Evolutionary conservation across 768 basidiomycete genomes (phyloP), one percentile per base, ranked within the genome.

Genomic region (Mycena olivaceomarginata): DNA sequence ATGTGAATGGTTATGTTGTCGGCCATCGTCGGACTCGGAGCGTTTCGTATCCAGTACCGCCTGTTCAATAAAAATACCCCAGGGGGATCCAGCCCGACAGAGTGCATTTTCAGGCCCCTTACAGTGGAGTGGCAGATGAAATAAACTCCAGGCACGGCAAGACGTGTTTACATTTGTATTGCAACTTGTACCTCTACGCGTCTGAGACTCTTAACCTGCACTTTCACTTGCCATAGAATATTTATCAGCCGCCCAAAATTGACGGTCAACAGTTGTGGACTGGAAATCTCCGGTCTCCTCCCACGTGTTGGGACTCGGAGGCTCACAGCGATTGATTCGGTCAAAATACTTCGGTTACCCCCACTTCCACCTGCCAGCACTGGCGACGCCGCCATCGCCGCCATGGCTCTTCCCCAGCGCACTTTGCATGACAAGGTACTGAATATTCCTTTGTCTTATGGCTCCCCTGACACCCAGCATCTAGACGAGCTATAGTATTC

Each of bases 401-500:
- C 67, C 22, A 79, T 79, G 78, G 71, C 78, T 15, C 48, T 31
- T 25, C 70, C 74, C 39, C 74, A 60, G 41, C 78, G 75, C 59
- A 69, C 78, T 22, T 18, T 78, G 59, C 77, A 78, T 22, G 78
- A 79, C 75, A 79, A 74, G 78, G 78, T 79, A 72, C 45, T 20
- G 57, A 22, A 0, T 60, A 45, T 31, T n/a, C 59, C 20, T 13
- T 31, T 20, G 37, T 57, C 7, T 59, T 16, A 11, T 48, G 20
- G 5, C 11, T 65, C 40, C 41, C 18, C 1, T 57, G 11, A 57
- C n/a, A 51, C 62, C 39, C n/a, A 48, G 11, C 22, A 39, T 62
- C n/a, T 12, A 83, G 83, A 80, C 80, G 59, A 83, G 76, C 67
- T 83, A 83, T 57, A 80, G 64, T 70, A 81, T 82, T 41, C 79